phyloP scores from a whole-genome alignment of 2,329 filamentous ascomycete species.

The Fusarium armeniacum region DNA sequence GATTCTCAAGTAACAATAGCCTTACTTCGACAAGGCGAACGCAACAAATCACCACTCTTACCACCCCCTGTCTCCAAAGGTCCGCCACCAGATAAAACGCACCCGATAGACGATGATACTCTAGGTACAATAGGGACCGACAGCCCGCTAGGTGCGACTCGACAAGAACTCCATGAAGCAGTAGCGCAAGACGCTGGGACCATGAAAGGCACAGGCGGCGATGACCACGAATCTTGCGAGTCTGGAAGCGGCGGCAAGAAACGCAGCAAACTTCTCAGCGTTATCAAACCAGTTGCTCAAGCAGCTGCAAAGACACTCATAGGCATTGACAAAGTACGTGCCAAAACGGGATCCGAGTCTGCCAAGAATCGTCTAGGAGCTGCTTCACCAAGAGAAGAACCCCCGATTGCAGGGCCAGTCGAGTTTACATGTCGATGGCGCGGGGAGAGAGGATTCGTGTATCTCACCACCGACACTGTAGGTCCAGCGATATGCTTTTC shows the following conservation, averaged over 20 bases:
- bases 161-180: conserved; percentile 73
- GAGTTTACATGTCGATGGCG: conserved; percentile 78
- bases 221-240: conserved; percentile 64
- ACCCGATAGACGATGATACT: conserved; percentile 30
- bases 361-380: conserved; percentile 73
- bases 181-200: conserved; percentile 59
- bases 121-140: conserved; percentile 57
- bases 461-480: conserved; percentile 23
- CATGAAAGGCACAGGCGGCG: conserved; percentile 40
- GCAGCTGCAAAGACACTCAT: conserved; percentile 77
- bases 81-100: background rate
- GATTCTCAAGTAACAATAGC: conserved; percentile 85
- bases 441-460: conserved; percentile 70
- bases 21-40: conserved; percentile 81
- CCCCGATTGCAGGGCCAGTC: conserved; percentile 67
- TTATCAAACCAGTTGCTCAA: conserved; percentile 76
- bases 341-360: conserved; percentile 67
- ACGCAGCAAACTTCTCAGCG: conserved; percentile 62
- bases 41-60: conserved; percentile 79
- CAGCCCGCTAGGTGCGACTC: conserved; percentile 10
- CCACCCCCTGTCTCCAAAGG: conserved; percentile 54
- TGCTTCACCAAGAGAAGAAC: background rate
- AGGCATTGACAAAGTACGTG: conserved; percentile 76
- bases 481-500: conserved; percentile 22
- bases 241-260: conserved; percentile 58